Percentiles rank a stretch among this genome's conserved stretches.
Conservation (phyloP, 164 flowering plant species). For the Magnolia officinalis region DNA sequence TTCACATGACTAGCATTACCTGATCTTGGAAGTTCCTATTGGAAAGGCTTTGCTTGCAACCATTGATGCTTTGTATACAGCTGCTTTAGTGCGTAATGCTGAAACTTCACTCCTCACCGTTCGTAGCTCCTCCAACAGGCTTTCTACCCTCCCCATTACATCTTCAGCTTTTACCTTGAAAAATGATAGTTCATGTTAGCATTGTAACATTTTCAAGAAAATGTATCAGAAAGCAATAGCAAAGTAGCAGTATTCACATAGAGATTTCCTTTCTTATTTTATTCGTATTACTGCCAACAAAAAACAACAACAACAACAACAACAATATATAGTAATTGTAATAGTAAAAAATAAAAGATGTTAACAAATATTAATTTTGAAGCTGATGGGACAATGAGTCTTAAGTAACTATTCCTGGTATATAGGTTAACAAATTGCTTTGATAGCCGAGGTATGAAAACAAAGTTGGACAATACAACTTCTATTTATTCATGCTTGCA, state of each 20-base stretch:
- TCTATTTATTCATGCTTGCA: no score
- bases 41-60: slow-evolving; percentile 52
- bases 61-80: slow-evolving; percentile 71
- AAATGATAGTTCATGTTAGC: neutral
- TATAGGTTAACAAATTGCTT: no score
- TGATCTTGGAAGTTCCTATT: slow-evolving; percentile 60
- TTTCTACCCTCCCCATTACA: slow-evolving; percentile 71
- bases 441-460: no score
- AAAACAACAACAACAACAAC: no score
- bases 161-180: slow-evolving; percentile 88
- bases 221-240: neutral
- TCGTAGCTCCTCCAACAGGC: slow-evolving; percentile 74
- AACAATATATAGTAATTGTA: no score
- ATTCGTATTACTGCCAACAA: no score
- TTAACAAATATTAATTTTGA: no score
- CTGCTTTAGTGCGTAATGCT: slow-evolving; percentile 65
- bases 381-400: no score
- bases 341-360: no score
- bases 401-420: no score
- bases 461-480: no score
- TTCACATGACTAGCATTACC: slow-evolving; percentile 26
- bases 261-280: no score
- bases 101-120: slow-evolving; percentile 66
- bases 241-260: neutral
- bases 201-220: neutral